These are phyloP conservation scores for Hyaloscypha hepaticicola DNA, from an alignment of 495 filamentous ascomycete species.

Conservation along the genomic window DNA sequence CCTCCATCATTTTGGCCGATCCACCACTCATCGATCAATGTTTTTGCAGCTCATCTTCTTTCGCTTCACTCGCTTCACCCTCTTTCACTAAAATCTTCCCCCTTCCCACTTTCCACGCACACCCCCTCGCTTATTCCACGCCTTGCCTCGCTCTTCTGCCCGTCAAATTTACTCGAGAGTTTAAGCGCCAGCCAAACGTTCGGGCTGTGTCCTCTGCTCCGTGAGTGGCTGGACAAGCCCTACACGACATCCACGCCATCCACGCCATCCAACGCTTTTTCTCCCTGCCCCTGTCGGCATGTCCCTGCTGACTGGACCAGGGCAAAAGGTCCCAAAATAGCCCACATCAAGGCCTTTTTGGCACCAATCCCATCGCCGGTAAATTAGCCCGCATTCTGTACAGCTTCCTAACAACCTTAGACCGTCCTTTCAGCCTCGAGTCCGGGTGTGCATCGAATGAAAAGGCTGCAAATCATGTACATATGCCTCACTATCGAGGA, in stretches of 20 bases:
- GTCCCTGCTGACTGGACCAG: background rate
- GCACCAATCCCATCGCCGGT: background rate
- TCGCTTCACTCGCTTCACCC: background rate
- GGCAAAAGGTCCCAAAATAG: slow-evolving; percentile 31
- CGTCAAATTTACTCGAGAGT: background rate
- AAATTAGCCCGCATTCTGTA: slow-evolving; percentile 21
- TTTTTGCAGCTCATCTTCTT: background rate
- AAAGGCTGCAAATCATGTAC: slow-evolving; percentile 5
- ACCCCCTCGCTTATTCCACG: slow-evolving; percentile 6
- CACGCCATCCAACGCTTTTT: background rate
- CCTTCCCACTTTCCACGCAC: background rate
- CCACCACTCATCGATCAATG: background rate
- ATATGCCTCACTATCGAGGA: background rate
- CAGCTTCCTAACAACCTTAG: slow-evolving; percentile 12
- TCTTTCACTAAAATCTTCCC: background rate
- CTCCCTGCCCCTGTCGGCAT: background rate
- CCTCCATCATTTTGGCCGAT: background rate
- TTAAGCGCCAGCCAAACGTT: slow-evolving; percentile 1
- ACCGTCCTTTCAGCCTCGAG: slow-evolving; percentile 1
- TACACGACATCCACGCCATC: slow-evolving; percentile 5
- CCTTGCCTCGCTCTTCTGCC: background rate
- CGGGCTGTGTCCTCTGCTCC: background rate
- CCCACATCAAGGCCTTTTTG: slow-evolving; percentile 28
- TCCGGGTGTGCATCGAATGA: background rate
- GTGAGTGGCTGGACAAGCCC: slow-evolving; percentile 20